Base-by-base conservation (phyloP, 2,329 filamentous ascomycete genomes). In the Penicillium janthinellum region DNA sequence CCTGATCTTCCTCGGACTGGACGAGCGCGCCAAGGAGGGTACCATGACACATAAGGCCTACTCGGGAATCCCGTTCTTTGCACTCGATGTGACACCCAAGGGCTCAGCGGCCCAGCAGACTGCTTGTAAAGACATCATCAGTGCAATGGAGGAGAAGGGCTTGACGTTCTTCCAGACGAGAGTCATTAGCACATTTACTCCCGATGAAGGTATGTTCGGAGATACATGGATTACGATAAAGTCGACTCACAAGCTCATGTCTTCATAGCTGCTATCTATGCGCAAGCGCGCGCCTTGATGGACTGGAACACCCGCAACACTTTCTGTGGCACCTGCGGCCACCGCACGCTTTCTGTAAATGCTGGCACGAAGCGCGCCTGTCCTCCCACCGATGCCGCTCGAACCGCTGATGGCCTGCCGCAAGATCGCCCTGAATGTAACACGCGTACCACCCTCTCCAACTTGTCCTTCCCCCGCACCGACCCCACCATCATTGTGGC, bases 401-500 rank as follows among this genome's bases (percentile, higher is more conserved):
- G 66, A 20, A 5, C 64, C 4, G 65, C 65, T 0, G 61, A 74
- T 28, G 74, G 73, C 6, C 71, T 73, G 44, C 64, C 70, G 3
- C 66, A 63, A 5, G 71, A 74, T 49, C 87, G 92, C 8, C 83
- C 83, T 1, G 84, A 89, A 17, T 99, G 95, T 77, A 88, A 86
- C 7, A 96, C 93, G 0, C 86, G 95, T 56, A 89, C 87, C 41
- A 92, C 91, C 28, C 80, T 99, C 48, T 96, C 92, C 35, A 99
- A 99, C 77, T 83, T 97, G 55, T 89, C 85, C 71, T 98, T 97
- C 82, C 94, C 94, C 2, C 87, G 93, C 53, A 97, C 94, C 1
- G 93, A 97, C 70, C 92, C 93, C 0, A 96, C 92, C 31, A 92
- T 98, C 74, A 99, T 99, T 78, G 93, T 96, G 79, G 94, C 93